Evolutionary conservation across 169 alveolate species (phyloP).

Genomic region (Cryptosporidium canis): DNA sequence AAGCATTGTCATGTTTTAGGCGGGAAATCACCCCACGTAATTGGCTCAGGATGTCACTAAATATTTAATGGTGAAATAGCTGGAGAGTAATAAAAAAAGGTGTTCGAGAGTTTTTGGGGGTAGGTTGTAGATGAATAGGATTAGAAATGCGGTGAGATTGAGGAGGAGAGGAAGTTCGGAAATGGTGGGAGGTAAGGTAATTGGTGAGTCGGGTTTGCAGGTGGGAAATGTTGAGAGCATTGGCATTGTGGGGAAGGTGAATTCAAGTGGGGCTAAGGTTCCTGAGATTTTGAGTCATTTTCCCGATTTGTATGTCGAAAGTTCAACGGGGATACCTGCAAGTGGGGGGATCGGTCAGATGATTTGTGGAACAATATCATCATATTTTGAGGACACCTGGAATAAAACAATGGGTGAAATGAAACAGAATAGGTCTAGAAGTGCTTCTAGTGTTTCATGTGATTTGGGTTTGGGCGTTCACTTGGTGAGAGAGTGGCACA

Average conservation of each 20-base stretch:
- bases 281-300: constrained; percentile 24
- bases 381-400: constrained; percentile 68
- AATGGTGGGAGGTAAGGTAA: background rate
- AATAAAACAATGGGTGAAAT: constrained; percentile 3
- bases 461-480: constrained; percentile 7
- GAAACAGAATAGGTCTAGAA: background rate
- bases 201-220: background rate
- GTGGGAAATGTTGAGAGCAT: background rate
- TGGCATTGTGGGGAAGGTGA: background rate
- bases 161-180: background rate
- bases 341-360: constrained; percentile 19
- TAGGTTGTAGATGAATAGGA: constrained; percentile 6
- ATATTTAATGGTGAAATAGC: background rate
- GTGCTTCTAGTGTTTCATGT: background rate
- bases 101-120: background rate
- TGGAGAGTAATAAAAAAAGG: background rate
- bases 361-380: constrained; percentile 65
- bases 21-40: background rate
- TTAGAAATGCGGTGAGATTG: constrained; percentile 2
- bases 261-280: background rate
- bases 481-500: constrained; percentile 62
- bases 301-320: background rate
- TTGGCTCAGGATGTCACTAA: background rate
- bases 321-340: background rate
- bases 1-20: background rate